Evolutionary conservation across 257 asterid genomes (phyloP), one percentile per base, ranked within the genome.

Genomic region (Gentiana dahurica): DNA sequence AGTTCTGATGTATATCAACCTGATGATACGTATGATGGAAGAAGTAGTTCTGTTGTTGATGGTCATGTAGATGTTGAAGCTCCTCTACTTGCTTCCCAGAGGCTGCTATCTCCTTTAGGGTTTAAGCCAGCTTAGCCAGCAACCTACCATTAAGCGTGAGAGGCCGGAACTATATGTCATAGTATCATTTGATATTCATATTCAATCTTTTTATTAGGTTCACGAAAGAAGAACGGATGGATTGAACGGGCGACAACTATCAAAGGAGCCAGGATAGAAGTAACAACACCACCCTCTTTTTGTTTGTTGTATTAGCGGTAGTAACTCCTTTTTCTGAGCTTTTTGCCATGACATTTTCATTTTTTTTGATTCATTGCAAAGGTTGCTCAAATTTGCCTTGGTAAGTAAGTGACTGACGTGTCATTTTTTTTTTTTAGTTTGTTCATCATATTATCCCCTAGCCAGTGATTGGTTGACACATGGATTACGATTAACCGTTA

Each of bases 61-160:
- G 24, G 49, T 49, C 63, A 36, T 1, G 63, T 65, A 37, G 87
- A 83, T 70, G 92, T 75, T 64, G 92, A 83, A 73, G 80, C 87
- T 12, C 85, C 87, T 49, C 62, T 80, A 36, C 58, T 80, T 55
- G 62, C 87, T 56, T 63, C 84, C 32, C 75, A 81, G 10, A 79
- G 94, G 77, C 66, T 81, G 77, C 66, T 81, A 52, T 77, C 86
- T 45, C 83, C 71, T 75, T 69, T 79, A 59, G 94, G 89, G 41
- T 80, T 81, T 24, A 62, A 81, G 83, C 57, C 83, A 65, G 51
- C 74, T 68, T 50, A 68, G 77, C 67, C 60, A 45, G 58, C 70
- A 68, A 58, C 66, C 61, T 24, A 24, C 24, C 24, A 24, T 24
- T 24, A 24, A 34, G 51, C 62, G 12, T 73, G 76, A 75, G 46